phyloP scores from a whole-genome alignment of 2,329 filamentous ascomycete genomes.

The Colletotrichum viniferum region DNA sequence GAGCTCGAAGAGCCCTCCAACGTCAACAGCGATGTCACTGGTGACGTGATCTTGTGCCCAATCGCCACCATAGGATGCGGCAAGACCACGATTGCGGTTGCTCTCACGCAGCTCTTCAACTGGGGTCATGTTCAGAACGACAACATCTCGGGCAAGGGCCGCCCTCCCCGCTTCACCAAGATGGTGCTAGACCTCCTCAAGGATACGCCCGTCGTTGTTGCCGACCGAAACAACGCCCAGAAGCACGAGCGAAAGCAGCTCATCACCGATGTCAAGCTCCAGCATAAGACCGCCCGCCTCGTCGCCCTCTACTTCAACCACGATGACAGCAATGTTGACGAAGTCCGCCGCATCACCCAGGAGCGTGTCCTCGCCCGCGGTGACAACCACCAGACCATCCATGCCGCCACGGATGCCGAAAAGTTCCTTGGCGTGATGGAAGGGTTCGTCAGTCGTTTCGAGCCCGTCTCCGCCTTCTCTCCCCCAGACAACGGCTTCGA shows the following conservation, averaged over 20 bases:
- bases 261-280: slow-evolving; percentile 74
- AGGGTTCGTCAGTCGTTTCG: slow-evolving; percentile 86
- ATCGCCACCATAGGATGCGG: slow-evolving; percentile 95
- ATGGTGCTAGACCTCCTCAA: slow-evolving; percentile 70
- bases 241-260: slow-evolving; percentile 87
- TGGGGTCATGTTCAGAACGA: slow-evolving; percentile 98
- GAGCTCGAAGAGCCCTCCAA: slow-evolving; percentile 60
- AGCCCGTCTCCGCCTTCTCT: slow-evolving; percentile 70
- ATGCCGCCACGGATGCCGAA: slow-evolving; percentile 72
- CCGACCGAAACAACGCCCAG: slow-evolving; percentile 94
- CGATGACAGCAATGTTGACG: slow-evolving; percentile 73
- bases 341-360: slow-evolving; percentile 76
- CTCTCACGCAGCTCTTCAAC: slow-evolving; percentile 79
- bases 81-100: slow-evolving; percentile 90
- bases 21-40: slow-evolving; percentile 56
- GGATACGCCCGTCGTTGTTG: slow-evolving; percentile 75
- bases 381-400: slow-evolving; percentile 98
- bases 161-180: slow-evolving; percentile 78
- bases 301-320: slow-evolving; percentile 92
- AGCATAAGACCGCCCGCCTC: slow-evolving; percentile 68
- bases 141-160: slow-evolving; percentile 82
- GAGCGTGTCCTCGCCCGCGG: slow-evolving; percentile 83
- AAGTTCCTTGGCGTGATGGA: slow-evolving; percentile 95
- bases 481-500: slow-evolving; percentile 86
- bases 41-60: slow-evolving; percentile 82